phyloP scores from a whole-genome alignment of 352 stramenopile species.

The Elongisporangium undulatum region DNA sequence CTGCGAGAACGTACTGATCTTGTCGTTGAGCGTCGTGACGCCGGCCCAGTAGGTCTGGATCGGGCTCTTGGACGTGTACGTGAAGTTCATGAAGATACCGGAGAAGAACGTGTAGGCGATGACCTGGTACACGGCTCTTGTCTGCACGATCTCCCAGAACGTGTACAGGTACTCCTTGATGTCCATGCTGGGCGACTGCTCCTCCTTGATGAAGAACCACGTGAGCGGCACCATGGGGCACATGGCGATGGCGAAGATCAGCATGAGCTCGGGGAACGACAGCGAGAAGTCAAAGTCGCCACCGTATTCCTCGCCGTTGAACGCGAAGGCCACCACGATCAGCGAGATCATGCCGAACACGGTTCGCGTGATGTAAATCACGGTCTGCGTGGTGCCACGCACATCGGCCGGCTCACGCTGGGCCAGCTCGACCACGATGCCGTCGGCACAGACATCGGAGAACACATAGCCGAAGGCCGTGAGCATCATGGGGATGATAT shows the following conservation, averaged over 20 bases:
- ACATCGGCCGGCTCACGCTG: constrained; percentile 39
- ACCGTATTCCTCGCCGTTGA: constrained; percentile 31
- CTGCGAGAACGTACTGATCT: constrained; percentile 23
- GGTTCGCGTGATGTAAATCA: constrained; percentile 43
- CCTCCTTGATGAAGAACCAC: constrained; percentile 27
- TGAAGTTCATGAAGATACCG: constrained; percentile 38
- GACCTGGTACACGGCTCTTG: constrained; percentile 26
- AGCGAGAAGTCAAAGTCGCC: constrained; percentile 26
- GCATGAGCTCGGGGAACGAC: constrained; percentile 20
- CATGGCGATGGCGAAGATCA: constrained; percentile 18
- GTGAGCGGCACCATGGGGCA: constrained; percentile 21
- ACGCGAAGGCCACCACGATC: constrained; percentile 18
- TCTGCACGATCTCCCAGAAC: constrained; percentile 16
- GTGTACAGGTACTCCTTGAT: constrained; percentile 18
- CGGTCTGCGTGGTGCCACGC: constrained; percentile 39
- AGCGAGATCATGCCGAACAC: no score
- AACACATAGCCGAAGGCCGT: constrained; percentile 43
- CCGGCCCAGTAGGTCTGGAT: constrained; percentile 41
- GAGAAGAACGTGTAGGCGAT: constrained; percentile 30
- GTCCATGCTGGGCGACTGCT: constrained; percentile 9
- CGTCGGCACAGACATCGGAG: constrained; percentile 41
- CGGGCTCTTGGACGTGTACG: constrained; percentile 25
- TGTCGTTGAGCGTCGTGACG: constrained; percentile 37
- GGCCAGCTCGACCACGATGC: constrained; percentile 38
- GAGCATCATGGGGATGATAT: constrained; percentile 41